phyloP scores from a whole-genome alignment of 2,329 filamentous ascomycete genomes.

The Aspergillus hiratsukae region DNA sequence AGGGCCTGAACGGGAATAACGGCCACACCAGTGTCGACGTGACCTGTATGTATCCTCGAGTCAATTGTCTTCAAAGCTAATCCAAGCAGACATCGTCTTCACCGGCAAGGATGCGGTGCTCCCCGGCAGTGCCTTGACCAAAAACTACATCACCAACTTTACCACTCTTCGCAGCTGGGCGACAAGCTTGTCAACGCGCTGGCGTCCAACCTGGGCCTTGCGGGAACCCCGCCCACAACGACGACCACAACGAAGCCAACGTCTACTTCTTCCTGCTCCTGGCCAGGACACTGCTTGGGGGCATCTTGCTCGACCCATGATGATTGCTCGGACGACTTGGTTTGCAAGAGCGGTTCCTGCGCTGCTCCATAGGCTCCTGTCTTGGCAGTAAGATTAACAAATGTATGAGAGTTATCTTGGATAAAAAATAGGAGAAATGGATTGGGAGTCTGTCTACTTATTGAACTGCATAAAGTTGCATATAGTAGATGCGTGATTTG shows the following conservation, averaged over 20 bases:
- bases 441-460: no score
- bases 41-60: conserved; percentile 19
- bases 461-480: no score
- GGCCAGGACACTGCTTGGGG: background rate
- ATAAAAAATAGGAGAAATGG: no score
- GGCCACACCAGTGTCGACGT: conserved; percentile 26
- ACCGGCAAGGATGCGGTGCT: conserved; percentile 23
- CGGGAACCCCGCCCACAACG: background rate
- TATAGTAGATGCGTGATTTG: no score
- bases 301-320: background rate
- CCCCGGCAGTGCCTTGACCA: conserved; percentile 19
- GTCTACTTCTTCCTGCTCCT: background rate
- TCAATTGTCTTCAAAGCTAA: background rate
- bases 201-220: conserved; percentile 16
- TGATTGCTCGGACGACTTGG: background rate
- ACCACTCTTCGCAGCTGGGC: conserved; percentile 23
- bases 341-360: background rate
- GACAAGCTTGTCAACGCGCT: conserved; percentile 22
- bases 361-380: background rate
- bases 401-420: no score
- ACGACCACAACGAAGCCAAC: conserved; percentile 37
- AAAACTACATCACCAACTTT: conserved; percentile 27
- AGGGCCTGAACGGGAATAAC: conserved; percentile 22
- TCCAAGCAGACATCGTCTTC: conserved; percentile 25
- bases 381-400: no score